A percentile compares a stretch with the other conserved stretches of the same genome.
phyloP scores from a whole-genome alignment of 129 eudicot species.

The Saposhnikovia divaricata region DNA sequence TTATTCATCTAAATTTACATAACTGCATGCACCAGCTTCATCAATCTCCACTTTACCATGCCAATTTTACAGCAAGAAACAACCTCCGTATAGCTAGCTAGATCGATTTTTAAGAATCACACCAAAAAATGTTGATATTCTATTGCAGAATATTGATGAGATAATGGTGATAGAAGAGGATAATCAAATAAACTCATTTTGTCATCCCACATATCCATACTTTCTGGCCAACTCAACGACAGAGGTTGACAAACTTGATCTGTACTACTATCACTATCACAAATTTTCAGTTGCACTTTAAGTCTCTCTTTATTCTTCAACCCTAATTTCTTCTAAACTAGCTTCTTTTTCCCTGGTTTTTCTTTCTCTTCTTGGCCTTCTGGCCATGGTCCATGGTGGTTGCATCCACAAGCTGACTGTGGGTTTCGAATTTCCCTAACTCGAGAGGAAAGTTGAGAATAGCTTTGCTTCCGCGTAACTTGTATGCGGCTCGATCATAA shows the following conservation, averaged over 20 bases:
- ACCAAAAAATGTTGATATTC: not conserved
- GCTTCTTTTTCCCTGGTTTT: not conserved
- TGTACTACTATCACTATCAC: not conserved
- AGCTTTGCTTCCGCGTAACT: conserved; percentile 67
- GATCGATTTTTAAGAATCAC: no score
- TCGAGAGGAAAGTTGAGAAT: conserved; percentile 74
- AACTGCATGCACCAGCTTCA: not conserved
- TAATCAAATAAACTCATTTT: not conserved
- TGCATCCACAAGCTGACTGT: not conserved
- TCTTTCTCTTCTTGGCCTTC: not conserved
- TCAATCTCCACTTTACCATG: no score
- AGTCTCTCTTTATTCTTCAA: not conserved
- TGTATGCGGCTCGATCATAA: conserved; percentile 64
- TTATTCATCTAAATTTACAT: not conserved
- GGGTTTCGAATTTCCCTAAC: not conserved
- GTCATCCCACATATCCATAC: not conserved
- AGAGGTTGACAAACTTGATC: not conserved
- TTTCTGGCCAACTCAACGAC: not conserved
- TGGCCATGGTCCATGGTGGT: not conserved
- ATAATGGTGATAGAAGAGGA: not conserved
- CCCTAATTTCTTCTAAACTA: not conserved
- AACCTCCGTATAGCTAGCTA: not conserved
- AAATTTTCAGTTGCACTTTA: not conserved
- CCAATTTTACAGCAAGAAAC: no score
- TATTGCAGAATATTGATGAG: not conserved